phyloP scores from a whole-genome alignment of 1,139 yeast genomes.

The Wickerhamomyces sp. region DNA sequence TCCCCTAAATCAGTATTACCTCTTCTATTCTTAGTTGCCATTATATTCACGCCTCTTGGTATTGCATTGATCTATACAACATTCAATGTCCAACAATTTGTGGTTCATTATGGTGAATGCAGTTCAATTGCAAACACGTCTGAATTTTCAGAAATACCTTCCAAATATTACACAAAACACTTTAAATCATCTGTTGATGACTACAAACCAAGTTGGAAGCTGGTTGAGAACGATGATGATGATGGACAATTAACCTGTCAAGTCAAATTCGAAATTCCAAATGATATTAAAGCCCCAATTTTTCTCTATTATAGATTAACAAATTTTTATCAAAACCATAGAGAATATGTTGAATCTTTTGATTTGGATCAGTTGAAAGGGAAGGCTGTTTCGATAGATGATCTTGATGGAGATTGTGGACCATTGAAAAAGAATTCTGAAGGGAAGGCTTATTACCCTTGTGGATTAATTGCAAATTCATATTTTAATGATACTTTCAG shows the following conservation, averaged over 20 bases:
- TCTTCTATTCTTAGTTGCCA: constrained; percentile 50
- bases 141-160: constrained; percentile 42
- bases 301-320: constrained; percentile 66
- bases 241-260: constrained; percentile 38
- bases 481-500: constrained; percentile 67
- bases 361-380: constrained; percentile 66
- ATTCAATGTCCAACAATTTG: constrained; percentile 53
- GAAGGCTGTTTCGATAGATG: constrained; percentile 43
- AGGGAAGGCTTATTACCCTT: constrained; percentile 60
- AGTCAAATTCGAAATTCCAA: constrained; percentile 55
- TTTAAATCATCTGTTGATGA: constrained; percentile 35
- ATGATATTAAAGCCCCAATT: constrained; percentile 53
- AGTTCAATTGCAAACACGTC: constrained; percentile 33
- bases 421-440: constrained; percentile 49
- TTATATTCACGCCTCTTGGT: constrained; percentile 74
- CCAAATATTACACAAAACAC: constrained; percentile 47
- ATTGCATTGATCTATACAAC: constrained; percentile 59
- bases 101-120: constrained; percentile 59
- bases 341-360: constrained; percentile 69
- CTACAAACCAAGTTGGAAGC: constrained; percentile 51
- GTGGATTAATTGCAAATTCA: constrained; percentile 77
- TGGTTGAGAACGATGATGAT: constrained; percentile 32
- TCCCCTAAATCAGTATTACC: constrained; percentile 78
- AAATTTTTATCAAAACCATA: constrained; percentile 72
- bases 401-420: constrained; percentile 49